Base-by-base conservation (phyloP, 2,329 filamentous ascomycete species). In the Aspergillus fumigatus region DNA sequence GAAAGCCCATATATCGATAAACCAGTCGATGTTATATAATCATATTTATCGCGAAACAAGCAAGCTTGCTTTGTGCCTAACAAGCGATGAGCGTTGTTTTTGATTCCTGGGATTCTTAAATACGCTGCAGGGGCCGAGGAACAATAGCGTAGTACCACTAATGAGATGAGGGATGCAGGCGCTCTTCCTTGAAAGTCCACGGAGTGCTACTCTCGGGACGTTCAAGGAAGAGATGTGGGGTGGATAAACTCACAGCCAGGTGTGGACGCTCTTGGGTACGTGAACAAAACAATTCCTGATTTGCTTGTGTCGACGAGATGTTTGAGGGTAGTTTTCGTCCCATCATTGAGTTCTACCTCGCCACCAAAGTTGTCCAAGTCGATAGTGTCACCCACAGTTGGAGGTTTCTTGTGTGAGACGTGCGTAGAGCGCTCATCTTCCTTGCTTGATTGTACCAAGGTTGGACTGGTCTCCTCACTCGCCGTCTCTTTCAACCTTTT, bases 191-290 rank as follows among this genome's bases (percentile, higher is more conserved):
- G 14, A 17, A 23, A 14, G 5, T 47, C 3, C 21, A 11, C 23
- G 6, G 23, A 25, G 19, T 17, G 26, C 11, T 47, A 47, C 21
- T 14, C 10, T 47, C 10, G 25, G 11, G 21, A 47, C 11, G 1
- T 50, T 21, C 47, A 51, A 48, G 23, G 47, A 47, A 29, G 8
- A 45, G 49, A 10, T 51, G 50, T 14, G 52, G 41, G n/a, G 49
- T 26, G 53, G 35, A 38, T 48, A 19, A n/a, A 74, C 90, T 84
- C 85, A 96, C 93, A 97, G 61, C 93, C 93, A 40, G 91, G 90
- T 23, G 94, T 99, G 27, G 89, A 94, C 11, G 94, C 94, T 77
- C 89, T 95, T 57, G 94, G 94, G 71, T 97, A 97, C 32, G 92
- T 97, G 75, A 99, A 97, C 29, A 97, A 79, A 35, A 96, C 90